Conservation (phyloP, 2,329 filamentous ascomycete species). For the Penicillium sp. region DNA sequence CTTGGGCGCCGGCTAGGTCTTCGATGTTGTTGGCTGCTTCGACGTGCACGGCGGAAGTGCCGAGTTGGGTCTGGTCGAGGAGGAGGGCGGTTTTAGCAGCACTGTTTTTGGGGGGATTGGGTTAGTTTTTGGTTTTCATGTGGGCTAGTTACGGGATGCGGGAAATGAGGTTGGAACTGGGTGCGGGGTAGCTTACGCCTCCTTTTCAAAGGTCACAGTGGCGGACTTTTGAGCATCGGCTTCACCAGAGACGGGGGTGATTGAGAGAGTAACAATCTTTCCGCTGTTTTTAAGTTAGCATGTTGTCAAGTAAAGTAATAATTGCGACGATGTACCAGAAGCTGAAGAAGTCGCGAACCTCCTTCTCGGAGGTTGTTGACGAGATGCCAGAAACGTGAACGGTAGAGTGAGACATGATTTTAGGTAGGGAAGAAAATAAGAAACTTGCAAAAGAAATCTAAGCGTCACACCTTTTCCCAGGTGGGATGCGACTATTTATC, state of each 20-base stretch:
- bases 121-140: background rate
- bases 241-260: constrained; percentile 59
- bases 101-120: constrained; percentile 28
- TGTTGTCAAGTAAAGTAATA: background rate
- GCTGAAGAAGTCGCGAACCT: constrained; percentile 95
- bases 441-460: constrained; percentile 4
- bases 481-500: constrained; percentile 8
- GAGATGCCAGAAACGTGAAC: constrained; percentile 91
- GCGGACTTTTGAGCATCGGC: constrained; percentile 71
- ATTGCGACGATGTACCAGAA: constrained; percentile 58
- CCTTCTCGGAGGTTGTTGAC: constrained; percentile 75
- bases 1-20: constrained; percentile 60
- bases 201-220: constrained; percentile 94
- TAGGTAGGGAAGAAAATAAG: background rate
- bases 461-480: background rate
- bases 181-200: constrained; percentile 57
- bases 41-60: constrained; percentile 72
- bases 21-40: constrained; percentile 66
- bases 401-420: constrained; percentile 59
- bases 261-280: constrained; percentile 81
- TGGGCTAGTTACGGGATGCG: background rate
- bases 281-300: constrained; percentile 57
- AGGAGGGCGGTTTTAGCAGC: constrained; percentile 96
- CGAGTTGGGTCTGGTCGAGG: constrained; percentile 94
- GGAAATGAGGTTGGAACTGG: constrained; percentile 10